Percentiles rank a stretch among this genome's conserved stretches.
These are phyloP conservation scores for Pseudogymnoascus sp. DNA, from an alignment of 2,329 filamentous ascomycete genomes.

Conservation along the genomic window DNA sequence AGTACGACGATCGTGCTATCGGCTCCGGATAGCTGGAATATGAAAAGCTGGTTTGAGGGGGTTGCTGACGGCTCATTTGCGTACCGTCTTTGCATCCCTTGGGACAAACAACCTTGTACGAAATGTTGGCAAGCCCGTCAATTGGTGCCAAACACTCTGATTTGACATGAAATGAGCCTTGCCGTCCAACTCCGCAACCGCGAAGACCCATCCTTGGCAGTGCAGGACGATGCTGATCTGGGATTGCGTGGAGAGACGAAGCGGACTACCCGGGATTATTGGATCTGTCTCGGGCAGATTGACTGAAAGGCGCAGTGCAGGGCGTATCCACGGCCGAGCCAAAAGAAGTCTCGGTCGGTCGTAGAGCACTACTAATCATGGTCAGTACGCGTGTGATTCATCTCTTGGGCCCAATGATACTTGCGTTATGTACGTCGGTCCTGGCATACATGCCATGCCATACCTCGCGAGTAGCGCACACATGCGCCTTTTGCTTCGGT, in stretches of 20 bases:
- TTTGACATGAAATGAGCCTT: constrained; percentile 6
- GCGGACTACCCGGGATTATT: not conserved
- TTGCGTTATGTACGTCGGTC: too few species aligned
- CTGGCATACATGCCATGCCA: too few species aligned
- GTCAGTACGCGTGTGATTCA: constrained; percentile 1
- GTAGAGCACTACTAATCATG: not conserved
- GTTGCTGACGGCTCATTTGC: not conserved
- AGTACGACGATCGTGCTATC: constrained; percentile 5
- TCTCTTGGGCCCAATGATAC: not conserved
- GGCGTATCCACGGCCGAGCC: not conserved
- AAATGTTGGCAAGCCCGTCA: not conserved
- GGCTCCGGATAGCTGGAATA: constrained; percentile 7
- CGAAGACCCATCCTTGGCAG: not conserved
- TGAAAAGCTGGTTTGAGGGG: not conserved
- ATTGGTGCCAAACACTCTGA: not conserved
- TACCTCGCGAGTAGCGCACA: too few species aligned
- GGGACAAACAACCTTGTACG: constrained; percentile 1
- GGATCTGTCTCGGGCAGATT: constrained; percentile 8
- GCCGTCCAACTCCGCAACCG: not conserved
- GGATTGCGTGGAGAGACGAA: not conserved
- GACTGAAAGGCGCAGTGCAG: constrained; percentile 1
- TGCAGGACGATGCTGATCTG: not conserved
- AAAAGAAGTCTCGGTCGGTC: not conserved
- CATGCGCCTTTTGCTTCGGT: too few species aligned
- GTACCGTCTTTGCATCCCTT: not conserved